Evolutionary conservation across 2,329 filamentous ascomycete species (phyloP).

Genomic region (Pseudogymnoascus sp.): DNA sequence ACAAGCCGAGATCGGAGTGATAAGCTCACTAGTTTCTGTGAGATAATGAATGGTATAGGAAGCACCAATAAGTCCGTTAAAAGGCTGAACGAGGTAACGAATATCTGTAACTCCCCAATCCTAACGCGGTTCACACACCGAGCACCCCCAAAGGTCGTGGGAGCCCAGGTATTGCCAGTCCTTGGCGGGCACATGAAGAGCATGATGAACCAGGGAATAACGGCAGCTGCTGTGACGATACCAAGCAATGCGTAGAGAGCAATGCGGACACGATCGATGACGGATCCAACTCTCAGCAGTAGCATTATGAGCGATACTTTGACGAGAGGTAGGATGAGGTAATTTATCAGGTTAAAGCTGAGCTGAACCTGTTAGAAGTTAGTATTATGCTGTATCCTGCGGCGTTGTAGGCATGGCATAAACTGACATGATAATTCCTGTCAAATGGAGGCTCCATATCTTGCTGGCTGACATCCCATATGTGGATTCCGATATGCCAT

Average conservation of each 20-base stretch:
- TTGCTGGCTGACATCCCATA: not conserved
- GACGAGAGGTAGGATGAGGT: not conserved
- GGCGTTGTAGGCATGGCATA: not conserved
- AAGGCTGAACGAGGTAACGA: not conserved
- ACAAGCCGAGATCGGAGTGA: not conserved
- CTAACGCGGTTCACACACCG: not conserved
- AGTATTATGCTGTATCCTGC: not conserved
- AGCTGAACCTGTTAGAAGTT: not conserved
- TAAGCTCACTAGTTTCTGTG: not conserved
- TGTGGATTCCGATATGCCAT: not conserved
- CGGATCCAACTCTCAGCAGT: not conserved
- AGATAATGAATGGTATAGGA: not conserved
- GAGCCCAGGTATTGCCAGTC: not conserved
- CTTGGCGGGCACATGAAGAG: not conserved
- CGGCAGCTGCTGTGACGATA: not conserved
- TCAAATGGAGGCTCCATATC: conserved; percentile 1
- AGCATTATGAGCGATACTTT: not conserved
- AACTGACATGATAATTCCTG: not conserved
- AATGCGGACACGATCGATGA: not conserved
- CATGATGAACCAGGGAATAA: not conserved
- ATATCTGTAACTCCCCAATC: not conserved
- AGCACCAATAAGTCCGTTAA: not conserved
- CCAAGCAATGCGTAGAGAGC: not conserved
- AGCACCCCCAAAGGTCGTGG: not conserved
- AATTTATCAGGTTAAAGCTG: not conserved